Conservation (phyloP, 2,329 filamentous ascomycete genomes). For the Exophiala sp. region DNA sequence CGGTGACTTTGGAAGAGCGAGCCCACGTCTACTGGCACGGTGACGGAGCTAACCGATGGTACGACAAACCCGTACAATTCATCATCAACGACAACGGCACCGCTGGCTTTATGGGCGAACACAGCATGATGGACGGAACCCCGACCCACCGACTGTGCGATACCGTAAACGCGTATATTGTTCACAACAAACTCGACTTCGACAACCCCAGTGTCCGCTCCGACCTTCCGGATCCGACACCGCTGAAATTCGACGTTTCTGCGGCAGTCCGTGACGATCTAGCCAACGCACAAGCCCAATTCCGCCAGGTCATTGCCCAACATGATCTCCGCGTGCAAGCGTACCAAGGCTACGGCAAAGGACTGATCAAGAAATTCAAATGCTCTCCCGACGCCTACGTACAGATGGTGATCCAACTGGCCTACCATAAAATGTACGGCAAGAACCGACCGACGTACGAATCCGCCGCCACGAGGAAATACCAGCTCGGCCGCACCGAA, state of each 20-base stretch:
- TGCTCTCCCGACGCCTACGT: conserved; percentile 96
- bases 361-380: conserved; percentile 98
- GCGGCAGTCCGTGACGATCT: conserved; percentile 71
- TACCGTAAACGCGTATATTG: conserved; percentile 84
- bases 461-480: conserved; percentile 87
- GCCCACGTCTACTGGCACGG: conserved; percentile 98
- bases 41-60: conserved; percentile 93
- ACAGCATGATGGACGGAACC: conserved; percentile 99
- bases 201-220: conserved; percentile 71
- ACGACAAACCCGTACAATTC: conserved; percentile 96
- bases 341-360: conserved; percentile 97
- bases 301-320: conserved; percentile 70
- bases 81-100: conserved; percentile 98
- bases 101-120: conserved; percentile 94
- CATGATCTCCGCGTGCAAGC: conserved; percentile 92
- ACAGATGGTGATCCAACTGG: conserved; percentile 96
- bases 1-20: conserved; percentile 91
- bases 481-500: conserved; percentile 93
- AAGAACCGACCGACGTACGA: conserved; percentile 97
- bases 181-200: conserved; percentile 90
- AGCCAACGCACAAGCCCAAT: conserved; percentile 69
- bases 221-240: conserved; percentile 71
- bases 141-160: conserved; percentile 95
- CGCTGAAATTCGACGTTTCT: conserved; percentile 72
- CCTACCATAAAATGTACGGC: conserved; percentile 98